phyloP scores from a whole-genome alignment of 2,329 filamentous ascomycete species.

The Aspergillus latus region DNA sequence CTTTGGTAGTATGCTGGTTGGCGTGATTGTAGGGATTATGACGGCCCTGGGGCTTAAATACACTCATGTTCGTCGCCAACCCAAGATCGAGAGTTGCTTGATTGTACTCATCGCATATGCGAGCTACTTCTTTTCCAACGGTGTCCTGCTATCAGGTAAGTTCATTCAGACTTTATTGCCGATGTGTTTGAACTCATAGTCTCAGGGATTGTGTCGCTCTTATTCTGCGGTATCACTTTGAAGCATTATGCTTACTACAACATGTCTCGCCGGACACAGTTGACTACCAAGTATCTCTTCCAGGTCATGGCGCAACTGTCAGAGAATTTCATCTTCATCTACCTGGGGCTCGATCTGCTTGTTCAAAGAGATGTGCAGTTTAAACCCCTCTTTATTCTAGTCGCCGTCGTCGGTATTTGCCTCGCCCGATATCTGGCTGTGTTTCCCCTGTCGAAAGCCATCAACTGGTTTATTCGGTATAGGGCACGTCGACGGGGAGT shows the following conservation, averaged over 20 bases:
- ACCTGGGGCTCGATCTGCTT: conserved; percentile 90
- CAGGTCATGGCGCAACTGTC: conserved; percentile 91
- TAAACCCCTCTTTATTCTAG: conserved; percentile 91
- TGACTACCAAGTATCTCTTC: conserved; percentile 97
- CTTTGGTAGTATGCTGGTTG: conserved; percentile 89
- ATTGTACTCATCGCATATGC: conserved; percentile 93
- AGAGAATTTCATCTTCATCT: conserved; percentile 99
- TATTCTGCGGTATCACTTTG: conserved; percentile 97
- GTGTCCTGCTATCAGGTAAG: conserved; percentile 90
- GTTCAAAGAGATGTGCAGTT: conserved; percentile 85
- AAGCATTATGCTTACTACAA: conserved; percentile 99
- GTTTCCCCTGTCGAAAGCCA: conserved; percentile 82
- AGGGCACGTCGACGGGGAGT: conserved; percentile 72
- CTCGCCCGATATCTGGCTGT: conserved; percentile 90
- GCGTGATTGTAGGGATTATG: conserved; percentile 78
- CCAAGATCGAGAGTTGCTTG: conserved; percentile 95
- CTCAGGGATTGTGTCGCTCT: conserved; percentile 87
- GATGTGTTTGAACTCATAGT: conserved; percentile 16
- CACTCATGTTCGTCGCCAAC: conserved; percentile 86
- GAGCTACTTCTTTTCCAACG: conserved; percentile 97
- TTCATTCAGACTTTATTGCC: neutral
- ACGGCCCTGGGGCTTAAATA: conserved; percentile 91
- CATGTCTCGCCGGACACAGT: conserved; percentile 95
- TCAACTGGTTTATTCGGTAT: conserved; percentile 92
- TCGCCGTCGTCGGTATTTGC: conserved; percentile 89